A percentile compares a stretch with the other conserved stretches of the same genome.
Evolutionary conservation across 129 eudicot species (phyloP).

Genomic region (Pseudognaphalium luteoalbum): DNA sequence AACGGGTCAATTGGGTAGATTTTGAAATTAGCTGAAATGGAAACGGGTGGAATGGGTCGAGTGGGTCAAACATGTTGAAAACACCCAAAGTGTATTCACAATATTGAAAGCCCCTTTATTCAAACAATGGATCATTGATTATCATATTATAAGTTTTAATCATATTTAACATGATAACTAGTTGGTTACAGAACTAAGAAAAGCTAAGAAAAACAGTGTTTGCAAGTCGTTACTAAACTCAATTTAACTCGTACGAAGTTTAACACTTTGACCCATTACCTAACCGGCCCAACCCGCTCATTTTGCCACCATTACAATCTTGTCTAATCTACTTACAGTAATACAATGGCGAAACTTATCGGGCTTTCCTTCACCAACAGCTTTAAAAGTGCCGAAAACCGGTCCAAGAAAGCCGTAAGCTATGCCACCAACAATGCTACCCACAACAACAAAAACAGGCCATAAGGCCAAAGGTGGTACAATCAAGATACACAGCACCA

Average conservation of each 20-base stretch:
- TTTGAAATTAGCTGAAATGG: background rate
- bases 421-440: conserved; percentile 69
- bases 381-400: conserved; percentile 80
- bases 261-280: background rate
- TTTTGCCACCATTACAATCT: conserved; percentile 1
- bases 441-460: conserved; percentile 59
- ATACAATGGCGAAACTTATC: conserved; percentile 68
- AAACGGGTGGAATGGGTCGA: background rate
- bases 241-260: background rate
- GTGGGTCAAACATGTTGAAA: background rate
- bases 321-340: conserved; percentile 41
- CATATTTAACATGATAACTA: background rate
- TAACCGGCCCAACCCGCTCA: background rate
- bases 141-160: background rate
- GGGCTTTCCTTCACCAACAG: conserved; percentile 81
- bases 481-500: conserved; percentile 53
- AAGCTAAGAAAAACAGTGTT: background rate
- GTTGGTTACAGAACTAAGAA: background rate
- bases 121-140: too few species aligned
- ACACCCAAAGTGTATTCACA: background rate
- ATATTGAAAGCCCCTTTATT: background rate
- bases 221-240: background rate
- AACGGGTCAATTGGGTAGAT: background rate
- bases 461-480: conserved; percentile 52
- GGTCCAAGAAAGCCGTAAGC: conserved; percentile 85